Conservation (phyloP, 2,329 filamentous ascomycete genomes). For the Hymenoscyphus fraxineus region DNA sequence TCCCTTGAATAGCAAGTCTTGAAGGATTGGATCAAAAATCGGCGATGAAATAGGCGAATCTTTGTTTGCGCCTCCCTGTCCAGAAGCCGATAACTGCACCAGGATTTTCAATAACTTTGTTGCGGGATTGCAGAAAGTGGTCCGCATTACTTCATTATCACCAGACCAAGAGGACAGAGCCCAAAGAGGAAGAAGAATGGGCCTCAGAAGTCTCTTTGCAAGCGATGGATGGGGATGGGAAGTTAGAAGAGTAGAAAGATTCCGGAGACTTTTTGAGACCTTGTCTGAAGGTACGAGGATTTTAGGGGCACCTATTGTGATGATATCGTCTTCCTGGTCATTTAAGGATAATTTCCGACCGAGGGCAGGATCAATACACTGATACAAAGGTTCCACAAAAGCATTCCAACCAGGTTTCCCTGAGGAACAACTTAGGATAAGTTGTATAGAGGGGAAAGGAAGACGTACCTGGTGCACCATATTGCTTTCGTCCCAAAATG, state of each 20-base stretch:
- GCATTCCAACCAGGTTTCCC: slow-evolving; percentile 58
- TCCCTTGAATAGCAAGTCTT: slow-evolving; percentile 55
- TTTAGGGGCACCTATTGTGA: slow-evolving; percentile 20
- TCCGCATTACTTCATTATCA: slow-evolving; percentile 35
- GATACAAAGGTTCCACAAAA: slow-evolving; percentile 57
- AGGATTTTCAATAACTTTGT: slow-evolving; percentile 52
- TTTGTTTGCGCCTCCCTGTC: slow-evolving; percentile 3
- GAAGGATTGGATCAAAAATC: slow-evolving; percentile 45
- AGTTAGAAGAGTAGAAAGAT: slow-evolving; percentile 53
- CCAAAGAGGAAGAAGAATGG: slow-evolving; percentile 61
- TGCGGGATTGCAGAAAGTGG: slow-evolving; percentile 44
- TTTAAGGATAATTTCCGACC: neutral
- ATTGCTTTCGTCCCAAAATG: slow-evolving; percentile 59
- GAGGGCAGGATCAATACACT: slow-evolving; percentile 44
- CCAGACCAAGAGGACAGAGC: slow-evolving; percentile 51
- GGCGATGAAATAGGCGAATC: slow-evolving; percentile 29
- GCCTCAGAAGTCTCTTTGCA: slow-evolving; percentile 56
- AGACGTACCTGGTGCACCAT: slow-evolving; percentile 56
- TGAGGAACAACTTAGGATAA: slow-evolving; percentile 29
- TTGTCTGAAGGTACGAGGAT: slow-evolving; percentile 41
- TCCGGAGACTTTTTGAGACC: slow-evolving; percentile 49
- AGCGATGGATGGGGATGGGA: slow-evolving; percentile 66
- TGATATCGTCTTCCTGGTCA: slow-evolving; percentile 14
- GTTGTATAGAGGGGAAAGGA: slow-evolving; percentile 13
- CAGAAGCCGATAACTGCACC: slow-evolving; percentile 49